Base-by-base conservation (phyloP, 345 rosid genomes). In the Heritiera littoralis region DNA sequence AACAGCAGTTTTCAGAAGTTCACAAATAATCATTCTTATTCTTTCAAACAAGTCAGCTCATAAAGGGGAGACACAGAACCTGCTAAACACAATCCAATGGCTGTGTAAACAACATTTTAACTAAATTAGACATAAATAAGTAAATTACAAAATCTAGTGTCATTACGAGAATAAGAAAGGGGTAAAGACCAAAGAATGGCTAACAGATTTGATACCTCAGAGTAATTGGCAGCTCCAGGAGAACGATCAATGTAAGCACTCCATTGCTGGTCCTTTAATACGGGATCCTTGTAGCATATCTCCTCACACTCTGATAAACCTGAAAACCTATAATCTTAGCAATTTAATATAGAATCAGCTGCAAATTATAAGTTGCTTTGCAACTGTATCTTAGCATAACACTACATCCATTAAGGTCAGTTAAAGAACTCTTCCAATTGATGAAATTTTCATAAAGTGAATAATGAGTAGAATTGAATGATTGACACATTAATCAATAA, bases 201-300 rank as follows among this genome's bases (percentile, higher is more conserved):
- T 35, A 35, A 35, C 38, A 1, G 2, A 35, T 35, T 35, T 1
- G 38, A 68, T 71, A 71, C 75, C 75, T 71, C 59, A 49, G 75
- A 71, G 10, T 71, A 71, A 49, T 51, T 71, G 60, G 59, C 43
- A 71, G 75, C 75, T 51, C 75, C 75, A 30, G 75, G 75, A 55
- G 75, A 71, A 6, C 75, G 75, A 14, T 96, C 99, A 35, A 96
- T 94, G 66, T 87, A 92, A 55, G 97, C 93, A 80, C 93, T 96
- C 99, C 99, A 96, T 80, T 90, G 86, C 70, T 12, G 87, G 84
- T 96, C 97, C 88, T 96, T 96, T 65, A 96, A 79, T 51, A 96
- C 99, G 75, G 99, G 99, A 77, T 94, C 98, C 90, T 96, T 96
- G 51, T 92, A 96, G 88, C 99, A 94, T 76, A 89, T 91, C 86